Conservation (phyloP, 2,329 filamentous ascomycete genomes). For the Chaetomiaceae sp. region DNA sequence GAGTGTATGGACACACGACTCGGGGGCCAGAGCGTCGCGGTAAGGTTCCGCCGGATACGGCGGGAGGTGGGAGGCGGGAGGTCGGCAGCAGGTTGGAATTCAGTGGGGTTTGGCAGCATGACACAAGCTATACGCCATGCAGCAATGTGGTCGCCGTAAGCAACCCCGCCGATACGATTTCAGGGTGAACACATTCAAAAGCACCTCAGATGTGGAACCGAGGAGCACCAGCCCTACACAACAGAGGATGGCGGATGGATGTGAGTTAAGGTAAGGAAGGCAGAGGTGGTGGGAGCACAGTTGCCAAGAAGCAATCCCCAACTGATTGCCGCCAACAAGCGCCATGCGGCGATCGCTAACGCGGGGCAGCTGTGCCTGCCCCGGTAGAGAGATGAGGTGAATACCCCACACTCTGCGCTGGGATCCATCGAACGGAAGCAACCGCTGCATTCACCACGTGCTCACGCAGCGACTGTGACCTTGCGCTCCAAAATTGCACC, state of each 20-base stretch:
- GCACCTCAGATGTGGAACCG: not conserved
- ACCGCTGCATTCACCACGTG: no score
- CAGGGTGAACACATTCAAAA: no score
- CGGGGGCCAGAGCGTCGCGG: no score
- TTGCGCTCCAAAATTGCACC: no score
- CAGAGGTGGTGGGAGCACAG: no score
- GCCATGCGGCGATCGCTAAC: not conserved
- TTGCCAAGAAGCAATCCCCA: not conserved
- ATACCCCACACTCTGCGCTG: no score
- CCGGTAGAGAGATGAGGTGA: conserved; percentile 2
- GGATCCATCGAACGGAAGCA: no score
- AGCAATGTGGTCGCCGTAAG: not conserved
- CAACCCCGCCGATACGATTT: not conserved
- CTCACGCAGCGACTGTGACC: no score
- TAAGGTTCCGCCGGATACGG: not conserved
- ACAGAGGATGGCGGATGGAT: not conserved
- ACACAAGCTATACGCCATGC: not conserved
- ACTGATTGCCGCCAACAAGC: not conserved
- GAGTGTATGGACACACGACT: not conserved
- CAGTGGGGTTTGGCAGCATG: conserved; percentile 3
- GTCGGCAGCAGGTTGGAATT: not conserved
- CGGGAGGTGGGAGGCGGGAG: conserved; percentile 1
- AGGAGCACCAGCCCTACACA: not conserved
- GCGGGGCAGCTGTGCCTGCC: not conserved
- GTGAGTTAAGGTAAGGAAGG: not conserved